A percentile compares a stretch with the other conserved stretches of the same genome.
Evolutionary conservation across 2,329 filamentous ascomycete species (phyloP).

Genomic region (Penicillium sp.): DNA sequence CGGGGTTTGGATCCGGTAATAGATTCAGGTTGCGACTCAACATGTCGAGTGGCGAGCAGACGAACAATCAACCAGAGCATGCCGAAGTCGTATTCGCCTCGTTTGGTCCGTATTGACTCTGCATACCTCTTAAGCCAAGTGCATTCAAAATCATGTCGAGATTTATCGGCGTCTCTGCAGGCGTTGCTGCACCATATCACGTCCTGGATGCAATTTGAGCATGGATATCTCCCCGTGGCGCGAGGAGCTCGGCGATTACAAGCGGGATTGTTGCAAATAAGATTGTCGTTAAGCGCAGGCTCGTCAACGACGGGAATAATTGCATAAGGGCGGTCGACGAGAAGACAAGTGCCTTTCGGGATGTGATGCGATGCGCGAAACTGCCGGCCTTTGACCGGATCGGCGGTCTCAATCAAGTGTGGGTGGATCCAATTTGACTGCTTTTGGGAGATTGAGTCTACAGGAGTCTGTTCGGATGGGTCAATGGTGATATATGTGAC

Average conservation of each 20-base stretch:
- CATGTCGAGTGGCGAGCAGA: constrained; percentile 23
- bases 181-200: constrained; percentile 27
- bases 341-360: constrained; percentile 23
- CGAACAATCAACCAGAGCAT: constrained; percentile 35
- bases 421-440: constrained; percentile 27
- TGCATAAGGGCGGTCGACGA: constrained; percentile 30
- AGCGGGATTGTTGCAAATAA: constrained; percentile 29
- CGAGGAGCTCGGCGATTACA: constrained; percentile 22
- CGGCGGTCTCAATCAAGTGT: constrained; percentile 23
- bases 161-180: constrained; percentile 21
- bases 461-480: background rate
- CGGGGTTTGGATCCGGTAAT: background rate
- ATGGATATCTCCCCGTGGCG: constrained; percentile 10
- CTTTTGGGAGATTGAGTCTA: constrained; percentile 11
- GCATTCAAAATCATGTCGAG: constrained; percentile 30
- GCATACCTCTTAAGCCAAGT: constrained; percentile 28
- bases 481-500: constrained; percentile 17
- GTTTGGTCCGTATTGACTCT: constrained; percentile 22
- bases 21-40: constrained; percentile 3
- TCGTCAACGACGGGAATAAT: constrained; percentile 30
- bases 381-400: constrained; percentile 31
- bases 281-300: constrained; percentile 18
- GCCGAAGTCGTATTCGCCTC: constrained; percentile 31
- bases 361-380: constrained; percentile 24
- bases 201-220: constrained; percentile 25